phyloP scores from a whole-genome alignment of 2,329 filamentous ascomycete species.

The Mariannaea sp. region DNA sequence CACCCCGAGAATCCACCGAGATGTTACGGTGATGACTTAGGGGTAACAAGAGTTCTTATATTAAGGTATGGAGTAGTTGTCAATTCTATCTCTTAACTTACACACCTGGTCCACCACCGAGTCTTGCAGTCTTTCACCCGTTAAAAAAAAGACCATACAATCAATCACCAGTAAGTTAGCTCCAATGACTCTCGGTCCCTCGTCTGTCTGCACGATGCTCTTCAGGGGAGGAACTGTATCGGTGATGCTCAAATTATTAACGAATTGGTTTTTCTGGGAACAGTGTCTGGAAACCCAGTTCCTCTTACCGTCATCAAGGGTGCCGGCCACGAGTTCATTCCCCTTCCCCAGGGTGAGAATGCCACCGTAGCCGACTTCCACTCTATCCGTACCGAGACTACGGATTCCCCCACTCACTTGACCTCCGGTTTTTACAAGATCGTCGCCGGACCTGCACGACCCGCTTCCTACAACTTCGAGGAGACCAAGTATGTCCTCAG shows the following conservation, averaged over 20 bases:
- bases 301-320: constrained; percentile 36
- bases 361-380: constrained; percentile 35
- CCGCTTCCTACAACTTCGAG: constrained; percentile 32
- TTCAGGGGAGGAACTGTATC: too few species aligned
- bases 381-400: constrained; percentile 33
- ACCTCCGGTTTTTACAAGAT: constrained; percentile 37
- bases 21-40: not conserved
- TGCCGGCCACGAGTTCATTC: constrained; percentile 34
- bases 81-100: not conserved
- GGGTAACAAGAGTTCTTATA: not conserved
- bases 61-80: not conserved
- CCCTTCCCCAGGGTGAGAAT: constrained; percentile 32
- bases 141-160: too few species aligned
- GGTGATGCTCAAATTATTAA: too few species aligned
- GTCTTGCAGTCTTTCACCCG: too few species aligned
- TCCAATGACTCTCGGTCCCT: not conserved
- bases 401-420: constrained; percentile 30
- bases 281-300: constrained; percentile 31
- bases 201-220: too few species aligned
- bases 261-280: too few species aligned
- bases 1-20: not conserved
- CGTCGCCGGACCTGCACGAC: constrained; percentile 26
- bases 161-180: not conserved
- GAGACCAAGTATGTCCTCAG: constrained; percentile 35
- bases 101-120: too few species aligned